Evolutionary conservation across 208 protist genomes (phyloP).

Genomic region (Leptomonas seymouri): DNA sequence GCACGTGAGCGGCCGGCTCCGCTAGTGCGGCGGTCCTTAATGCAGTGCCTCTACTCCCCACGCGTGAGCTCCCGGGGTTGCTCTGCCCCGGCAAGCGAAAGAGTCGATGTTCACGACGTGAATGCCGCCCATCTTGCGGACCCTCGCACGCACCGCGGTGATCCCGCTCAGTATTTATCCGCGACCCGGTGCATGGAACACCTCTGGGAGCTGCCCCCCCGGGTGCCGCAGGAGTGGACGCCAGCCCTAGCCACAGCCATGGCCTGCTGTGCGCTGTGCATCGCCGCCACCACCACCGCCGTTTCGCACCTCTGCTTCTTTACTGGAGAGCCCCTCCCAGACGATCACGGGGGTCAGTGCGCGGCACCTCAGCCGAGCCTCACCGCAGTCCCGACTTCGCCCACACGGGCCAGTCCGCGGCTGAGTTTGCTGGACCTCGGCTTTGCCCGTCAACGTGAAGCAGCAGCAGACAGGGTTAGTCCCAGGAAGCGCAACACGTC

Average conservation of each 20-base stretch:
- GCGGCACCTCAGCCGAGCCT: not conserved
- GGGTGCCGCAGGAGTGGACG: slow-evolving; percentile 25
- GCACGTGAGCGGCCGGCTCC: not conserved
- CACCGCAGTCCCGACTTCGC: too few species aligned
- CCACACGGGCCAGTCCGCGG: slow-evolving; percentile 3
- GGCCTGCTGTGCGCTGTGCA: slow-evolving; percentile 30
- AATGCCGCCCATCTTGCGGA: not conserved
- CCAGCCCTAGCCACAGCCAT: slow-evolving; percentile 27
- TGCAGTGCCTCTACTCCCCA: slow-evolving; percentile 8
- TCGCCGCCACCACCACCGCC: slow-evolving; percentile 4
- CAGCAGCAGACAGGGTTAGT: not conserved
- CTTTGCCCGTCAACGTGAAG: not conserved
- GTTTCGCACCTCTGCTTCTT: slow-evolving; percentile 12
- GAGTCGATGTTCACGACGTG: not conserved
- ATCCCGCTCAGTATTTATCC: slow-evolving; percentile 7
- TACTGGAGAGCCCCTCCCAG: not conserved
- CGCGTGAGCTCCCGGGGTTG: slow-evolving; percentile 1
- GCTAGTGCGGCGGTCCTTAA: not conserved
- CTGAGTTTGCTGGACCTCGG: slow-evolving; percentile 12
- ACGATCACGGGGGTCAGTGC: too few species aligned
- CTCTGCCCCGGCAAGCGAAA: not conserved
- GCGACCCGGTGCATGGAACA: slow-evolving; percentile 27
- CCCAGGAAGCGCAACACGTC: not conserved
- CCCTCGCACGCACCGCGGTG: too few species aligned
- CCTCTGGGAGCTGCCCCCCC: slow-evolving; percentile 27